Percentiles rank a stretch among this genome's conserved stretches.
Evolutionary conservation across 1,139 yeast genomes (phyloP).

Genomic region (Hemisphaericaspora xylanilytica): DNA sequence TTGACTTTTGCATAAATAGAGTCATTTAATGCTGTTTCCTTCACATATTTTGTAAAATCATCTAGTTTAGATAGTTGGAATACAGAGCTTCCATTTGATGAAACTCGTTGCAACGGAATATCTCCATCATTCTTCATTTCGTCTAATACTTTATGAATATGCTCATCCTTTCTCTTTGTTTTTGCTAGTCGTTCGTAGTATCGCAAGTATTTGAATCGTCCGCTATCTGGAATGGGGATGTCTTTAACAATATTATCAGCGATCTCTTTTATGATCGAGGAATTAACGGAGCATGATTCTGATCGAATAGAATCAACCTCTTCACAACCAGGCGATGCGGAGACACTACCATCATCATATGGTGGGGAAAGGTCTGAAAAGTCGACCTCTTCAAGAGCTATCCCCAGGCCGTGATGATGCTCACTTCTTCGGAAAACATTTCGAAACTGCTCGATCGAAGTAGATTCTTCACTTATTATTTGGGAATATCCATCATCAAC

Average conservation of each 20-base stretch:
- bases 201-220: conserved; percentile 30
- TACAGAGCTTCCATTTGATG: conserved; percentile 24
- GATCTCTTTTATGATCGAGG: conserved; percentile 28
- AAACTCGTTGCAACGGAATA: conserved; percentile 27
- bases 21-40: conserved; percentile 38
- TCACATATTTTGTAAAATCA: conserved; percentile 36
- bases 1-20: conserved; percentile 23
- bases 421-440: conserved; percentile 6
- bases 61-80: conserved; percentile 36
- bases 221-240: conserved; percentile 16
- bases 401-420: neutral
- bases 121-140: conserved; percentile 19
- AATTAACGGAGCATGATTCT: conserved; percentile 19
- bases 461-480: conserved; percentile 1
- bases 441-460: conserved; percentile 11
- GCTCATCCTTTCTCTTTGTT: conserved; percentile 10
- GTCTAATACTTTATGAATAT: conserved; percentile 13
- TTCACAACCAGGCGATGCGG: neutral
- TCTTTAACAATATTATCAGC: conserved; percentile 12
- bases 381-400: conserved; percentile 8
- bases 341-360: neutral
- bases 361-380: conserved; percentile 7
- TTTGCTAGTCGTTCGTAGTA: conserved; percentile 24
- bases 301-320: neutral
- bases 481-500: conserved; percentile 1